phyloP scores from a whole-genome alignment of 2,329 filamentous ascomycete species.

The Piedraia hortae region DNA sequence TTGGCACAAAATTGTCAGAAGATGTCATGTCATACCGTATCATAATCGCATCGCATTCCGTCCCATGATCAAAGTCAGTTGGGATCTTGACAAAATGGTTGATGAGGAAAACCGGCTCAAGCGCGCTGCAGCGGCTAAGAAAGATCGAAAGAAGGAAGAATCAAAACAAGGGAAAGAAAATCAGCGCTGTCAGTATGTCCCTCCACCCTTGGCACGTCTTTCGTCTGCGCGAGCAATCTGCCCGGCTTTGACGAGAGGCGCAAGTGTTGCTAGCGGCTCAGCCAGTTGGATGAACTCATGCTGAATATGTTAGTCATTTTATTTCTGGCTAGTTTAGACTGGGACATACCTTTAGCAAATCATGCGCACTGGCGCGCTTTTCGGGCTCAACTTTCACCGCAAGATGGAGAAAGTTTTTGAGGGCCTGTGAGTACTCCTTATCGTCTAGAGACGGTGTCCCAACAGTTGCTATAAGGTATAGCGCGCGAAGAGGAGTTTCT shows the following conservation, averaged over 20 bases:
- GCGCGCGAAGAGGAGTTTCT: conserved; percentile 69
- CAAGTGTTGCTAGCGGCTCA: conserved; percentile 35
- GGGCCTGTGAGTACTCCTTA: conserved; percentile 49
- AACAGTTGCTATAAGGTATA: conserved; percentile 92
- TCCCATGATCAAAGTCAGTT: too few species aligned
- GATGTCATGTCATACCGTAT: too few species aligned
- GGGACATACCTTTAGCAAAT: conserved; percentile 60
- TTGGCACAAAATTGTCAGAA: too few species aligned
- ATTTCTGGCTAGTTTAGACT: conserved; percentile 2
- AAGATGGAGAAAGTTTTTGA: conserved; percentile 74
- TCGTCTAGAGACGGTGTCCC: conserved; percentile 90
- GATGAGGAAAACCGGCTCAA: too few species aligned
- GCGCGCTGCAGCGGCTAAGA: too few species aligned
- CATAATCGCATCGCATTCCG: too few species aligned
- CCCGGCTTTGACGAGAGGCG: conserved; percentile 66
- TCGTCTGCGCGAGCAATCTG: conserved; percentile 66
- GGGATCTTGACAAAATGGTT: too few species aligned
- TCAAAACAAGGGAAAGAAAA: background rate
- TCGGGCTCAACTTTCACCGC: conserved; percentile 92
- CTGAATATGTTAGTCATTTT: conserved; percentile 6
- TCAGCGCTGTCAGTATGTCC: conserved; percentile 1
- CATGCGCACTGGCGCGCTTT: conserved; percentile 83
- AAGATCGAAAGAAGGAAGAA: too few species aligned
- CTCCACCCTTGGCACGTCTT: conserved; percentile 19
- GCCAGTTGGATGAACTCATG: conserved; percentile 24